These are phyloP conservation scores for Penstemon barbatus DNA, from an alignment of 257 asterid genomes.

Conservation along the genomic window DNA sequence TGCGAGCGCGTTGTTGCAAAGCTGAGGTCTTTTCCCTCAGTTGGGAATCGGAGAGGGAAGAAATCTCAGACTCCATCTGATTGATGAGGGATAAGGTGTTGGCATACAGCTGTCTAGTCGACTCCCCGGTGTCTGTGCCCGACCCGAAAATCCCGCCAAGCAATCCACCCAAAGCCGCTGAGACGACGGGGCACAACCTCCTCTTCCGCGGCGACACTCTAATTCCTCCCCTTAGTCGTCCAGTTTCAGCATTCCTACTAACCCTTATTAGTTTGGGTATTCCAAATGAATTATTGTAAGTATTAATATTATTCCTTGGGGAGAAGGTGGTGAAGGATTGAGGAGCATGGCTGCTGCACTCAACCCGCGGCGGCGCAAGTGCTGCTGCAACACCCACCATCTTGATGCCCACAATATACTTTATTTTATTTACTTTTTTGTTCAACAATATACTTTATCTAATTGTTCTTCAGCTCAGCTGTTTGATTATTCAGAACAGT, in stretches of 20 bases:
- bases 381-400: too few species aligned
- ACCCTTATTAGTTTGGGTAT: conserved; percentile 21
- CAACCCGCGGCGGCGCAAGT: too few species aligned
- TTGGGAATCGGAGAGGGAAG: conserved; percentile 76
- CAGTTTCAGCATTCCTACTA: not conserved
- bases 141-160: conserved; percentile 82
- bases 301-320: too few species aligned
- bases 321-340: too few species aligned
- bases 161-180: conserved; percentile 80
- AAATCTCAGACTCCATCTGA: conserved; percentile 64
- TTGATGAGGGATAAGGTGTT: conserved; percentile 61
- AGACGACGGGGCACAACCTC: conserved; percentile 21
- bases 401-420: too few species aligned
- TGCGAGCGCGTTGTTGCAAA: conserved; percentile 65
- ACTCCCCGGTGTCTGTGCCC: conserved; percentile 71
- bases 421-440: too few species aligned
- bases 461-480: too few species aligned
- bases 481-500: too few species aligned
- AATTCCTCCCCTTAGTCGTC: conserved; percentile 14
- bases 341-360: too few species aligned
- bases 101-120: conserved; percentile 70
- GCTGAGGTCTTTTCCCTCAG: conserved; percentile 69
- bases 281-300: too few species aligned
- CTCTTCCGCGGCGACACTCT: conserved; percentile 14
- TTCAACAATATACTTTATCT: too few species aligned